These are phyloP conservation scores for Ploettnerulaceae sp. DNA, from an alignment of 2,329 filamentous ascomycete genomes.

Conservation along the genomic window DNA sequence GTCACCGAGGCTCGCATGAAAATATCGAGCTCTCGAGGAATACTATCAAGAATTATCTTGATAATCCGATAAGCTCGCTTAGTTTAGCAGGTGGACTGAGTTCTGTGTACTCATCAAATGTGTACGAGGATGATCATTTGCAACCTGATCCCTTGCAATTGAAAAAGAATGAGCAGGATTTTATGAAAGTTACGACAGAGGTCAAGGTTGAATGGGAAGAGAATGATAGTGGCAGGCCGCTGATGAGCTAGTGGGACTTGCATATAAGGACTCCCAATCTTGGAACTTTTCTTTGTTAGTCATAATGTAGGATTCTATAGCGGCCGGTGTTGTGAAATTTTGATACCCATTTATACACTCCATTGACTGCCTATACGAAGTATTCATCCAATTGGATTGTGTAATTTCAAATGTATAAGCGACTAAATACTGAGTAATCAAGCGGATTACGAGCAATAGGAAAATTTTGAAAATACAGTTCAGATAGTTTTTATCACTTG, in stretches of 20 bases:
- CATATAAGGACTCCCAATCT: neutral
- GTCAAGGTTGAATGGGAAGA: slow-evolving; percentile 19
- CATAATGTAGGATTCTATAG: neutral
- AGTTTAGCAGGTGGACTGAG: slow-evolving; percentile 12
- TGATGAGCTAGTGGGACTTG: slow-evolving; percentile 14
- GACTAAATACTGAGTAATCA: slow-evolving; percentile 7
- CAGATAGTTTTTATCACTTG: too few relatives aligned
- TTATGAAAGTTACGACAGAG: slow-evolving; percentile 19
- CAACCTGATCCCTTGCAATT: slow-evolving; percentile 18
- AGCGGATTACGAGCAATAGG: too few relatives aligned
- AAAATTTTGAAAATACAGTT: too few relatives aligned
- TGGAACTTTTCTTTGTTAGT: neutral
- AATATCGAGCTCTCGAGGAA: slow-evolving; percentile 15
- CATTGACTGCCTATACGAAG: neutral
- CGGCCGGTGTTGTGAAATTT: neutral
- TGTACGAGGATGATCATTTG: slow-evolving; percentile 12
- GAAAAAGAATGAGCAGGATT: slow-evolving; percentile 9
- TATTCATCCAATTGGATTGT: too few relatives aligned
- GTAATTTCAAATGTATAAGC: too few relatives aligned
- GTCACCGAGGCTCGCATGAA: slow-evolving; percentile 14
- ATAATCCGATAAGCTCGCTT: slow-evolving; percentile 15
- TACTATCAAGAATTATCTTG: slow-evolving; percentile 18
- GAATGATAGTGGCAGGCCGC: neutral
- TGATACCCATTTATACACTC: slow-evolving; percentile 4
- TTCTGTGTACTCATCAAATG: slow-evolving; percentile 20